A percentile compares a stretch with the other conserved stretches of the same genome.
phyloP scores from a whole-genome alignment of 2,329 filamentous ascomycete species.

The Fusarium heterosporum region DNA sequence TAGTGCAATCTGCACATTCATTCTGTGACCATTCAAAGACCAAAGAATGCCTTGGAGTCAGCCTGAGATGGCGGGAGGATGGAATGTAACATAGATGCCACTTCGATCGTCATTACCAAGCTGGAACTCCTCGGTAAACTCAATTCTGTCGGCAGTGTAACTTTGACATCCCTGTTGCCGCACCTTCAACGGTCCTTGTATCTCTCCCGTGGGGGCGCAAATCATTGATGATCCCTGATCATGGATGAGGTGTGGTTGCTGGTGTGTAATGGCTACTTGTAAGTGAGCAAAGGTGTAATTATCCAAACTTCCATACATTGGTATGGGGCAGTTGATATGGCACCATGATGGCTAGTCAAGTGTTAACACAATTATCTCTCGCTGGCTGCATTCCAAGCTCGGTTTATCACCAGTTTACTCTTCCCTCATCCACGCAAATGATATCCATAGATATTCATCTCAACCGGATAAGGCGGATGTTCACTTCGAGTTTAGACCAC shows the following conservation, averaged over 20 bases:
- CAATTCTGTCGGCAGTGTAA: slow-evolving; percentile 13
- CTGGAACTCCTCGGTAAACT: slow-evolving; percentile 1
- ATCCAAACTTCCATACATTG: not conserved
- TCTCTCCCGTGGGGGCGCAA: slow-evolving; percentile 6
- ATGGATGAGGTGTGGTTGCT: not conserved
- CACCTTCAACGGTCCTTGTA: slow-evolving; percentile 9
- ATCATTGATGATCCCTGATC: not conserved
- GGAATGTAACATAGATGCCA: not conserved
- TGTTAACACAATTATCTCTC: not conserved
- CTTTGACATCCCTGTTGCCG: slow-evolving; percentile 7
- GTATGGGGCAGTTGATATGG: not conserved
- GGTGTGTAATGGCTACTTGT: not conserved
- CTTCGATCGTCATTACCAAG: slow-evolving; percentile 10
- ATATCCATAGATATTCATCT: not conserved
- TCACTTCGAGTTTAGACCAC: slow-evolving; percentile 8
- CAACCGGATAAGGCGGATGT: slow-evolving; percentile 27
- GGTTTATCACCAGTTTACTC: not conserved
- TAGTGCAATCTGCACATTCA: not conserved
- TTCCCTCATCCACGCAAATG: not conserved
- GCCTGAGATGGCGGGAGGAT: slow-evolving; percentile 1
- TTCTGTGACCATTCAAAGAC: not conserved
- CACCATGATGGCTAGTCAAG: not conserved
- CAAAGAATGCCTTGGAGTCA: slow-evolving; percentile 7
- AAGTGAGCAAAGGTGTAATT: not conserved
- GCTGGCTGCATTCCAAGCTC: not conserved